These are phyloP conservation scores for Aspergillus conjunctus DNA, from an alignment of 495 filamentous ascomycete genomes.

Conservation along the genomic window DNA sequence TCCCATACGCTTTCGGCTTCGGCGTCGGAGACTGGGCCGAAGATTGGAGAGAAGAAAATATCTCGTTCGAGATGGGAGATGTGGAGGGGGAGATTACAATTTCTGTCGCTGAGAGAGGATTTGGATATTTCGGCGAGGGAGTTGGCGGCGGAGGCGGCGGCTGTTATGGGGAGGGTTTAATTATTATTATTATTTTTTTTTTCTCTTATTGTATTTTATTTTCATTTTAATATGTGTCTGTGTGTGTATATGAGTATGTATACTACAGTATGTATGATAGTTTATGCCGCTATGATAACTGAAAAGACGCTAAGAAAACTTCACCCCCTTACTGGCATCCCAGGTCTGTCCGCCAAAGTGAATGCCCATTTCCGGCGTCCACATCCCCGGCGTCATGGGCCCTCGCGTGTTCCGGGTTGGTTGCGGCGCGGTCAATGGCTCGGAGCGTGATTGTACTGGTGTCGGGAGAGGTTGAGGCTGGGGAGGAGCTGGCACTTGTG, in stretches of 20 bases:
- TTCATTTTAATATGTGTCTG: too few species aligned
- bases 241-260: too few species aligned
- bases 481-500: constrained; percentile 29
- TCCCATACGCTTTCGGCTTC: too few species aligned
- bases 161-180: constrained; percentile 25
- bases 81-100: constrained; percentile 23
- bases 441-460: not conserved
- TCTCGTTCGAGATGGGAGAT: constrained; percentile 18
- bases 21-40: not conserved
- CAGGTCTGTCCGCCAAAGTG: constrained; percentile 63
- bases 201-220: too few species aligned
- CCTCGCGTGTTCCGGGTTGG: constrained; percentile 57
- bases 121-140: constrained; percentile 22
- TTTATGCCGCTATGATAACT: too few species aligned
- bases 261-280: too few species aligned
- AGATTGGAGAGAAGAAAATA: not conserved
- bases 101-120: constrained; percentile 24
- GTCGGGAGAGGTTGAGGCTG: constrained; percentile 31
- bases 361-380: constrained; percentile 79
- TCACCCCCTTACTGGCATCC: constrained; percentile 64
- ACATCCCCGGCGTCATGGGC: constrained; percentile 62
- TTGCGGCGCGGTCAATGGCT: constrained; percentile 56
- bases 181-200: too few species aligned
- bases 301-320: constrained; percentile 53
- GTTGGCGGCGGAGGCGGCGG: constrained; percentile 27